phyloP scores from a whole-genome alignment of 805 yeast species.

The Nakazawaea ishiwadae region DNA sequence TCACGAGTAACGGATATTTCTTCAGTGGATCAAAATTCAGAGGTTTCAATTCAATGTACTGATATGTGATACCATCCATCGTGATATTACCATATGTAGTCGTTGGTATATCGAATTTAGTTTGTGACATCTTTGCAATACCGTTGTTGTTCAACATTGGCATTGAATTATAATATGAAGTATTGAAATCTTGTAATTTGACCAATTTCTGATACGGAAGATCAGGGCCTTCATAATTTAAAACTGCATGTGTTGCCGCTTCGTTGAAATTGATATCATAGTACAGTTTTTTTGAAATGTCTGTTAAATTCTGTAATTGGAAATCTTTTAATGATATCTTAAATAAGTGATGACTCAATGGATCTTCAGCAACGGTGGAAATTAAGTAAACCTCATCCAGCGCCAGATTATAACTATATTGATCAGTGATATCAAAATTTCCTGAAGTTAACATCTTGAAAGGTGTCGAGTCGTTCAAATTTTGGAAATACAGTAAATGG shows the following conservation, averaged over 20 bases:
- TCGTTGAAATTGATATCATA: conserved; percentile 51
- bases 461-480: conserved; percentile 36
- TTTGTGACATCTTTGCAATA: neutral
- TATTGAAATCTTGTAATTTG: conserved; percentile 15
- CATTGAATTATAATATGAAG: conserved; percentile 1
- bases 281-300: conserved; percentile 34
- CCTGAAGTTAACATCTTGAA: conserved; percentile 37
- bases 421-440: conserved; percentile 47
- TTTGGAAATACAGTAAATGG: conserved; percentile 59
- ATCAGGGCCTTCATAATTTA: conserved; percentile 43
- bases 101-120: conserved; percentile 40
- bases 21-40: conserved; percentile 36
- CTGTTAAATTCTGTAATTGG: conserved; percentile 22
- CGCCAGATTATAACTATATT: conserved; percentile 42
- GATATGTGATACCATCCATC: conserved; percentile 35
- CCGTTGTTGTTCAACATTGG: conserved; percentile 8
- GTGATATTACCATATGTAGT: conserved; percentile 31
- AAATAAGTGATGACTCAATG: conserved; percentile 57
- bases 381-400: conserved; percentile 46
- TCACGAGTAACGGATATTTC: conserved; percentile 61
- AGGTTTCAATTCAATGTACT: conserved; percentile 62
- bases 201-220: conserved; percentile 43
- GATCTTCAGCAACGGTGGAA: conserved; percentile 47
- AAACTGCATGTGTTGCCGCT: conserved; percentile 47
- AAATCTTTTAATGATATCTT: conserved; percentile 34